Evolutionary conservation across 2,329 filamentous ascomycete species (phyloP).

Genomic region (Fusarium pseudoanthophilum): DNA sequence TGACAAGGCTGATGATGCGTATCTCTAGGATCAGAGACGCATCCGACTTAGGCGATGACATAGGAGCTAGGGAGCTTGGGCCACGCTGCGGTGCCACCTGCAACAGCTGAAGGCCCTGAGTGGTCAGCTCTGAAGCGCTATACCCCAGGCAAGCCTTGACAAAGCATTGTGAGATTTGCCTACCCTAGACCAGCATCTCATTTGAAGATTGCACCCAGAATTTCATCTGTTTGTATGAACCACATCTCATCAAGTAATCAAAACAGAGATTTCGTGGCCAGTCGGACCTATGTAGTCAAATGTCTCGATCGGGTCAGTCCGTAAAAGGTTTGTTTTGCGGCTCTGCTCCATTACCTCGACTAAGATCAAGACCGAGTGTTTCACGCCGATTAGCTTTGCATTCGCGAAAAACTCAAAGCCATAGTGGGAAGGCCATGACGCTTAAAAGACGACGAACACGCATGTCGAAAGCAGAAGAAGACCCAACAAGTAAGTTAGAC

Average conservation of each 20-base stretch:
- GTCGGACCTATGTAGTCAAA: not conserved
- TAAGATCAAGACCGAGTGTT: constrained; percentile 5
- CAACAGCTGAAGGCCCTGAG: not conserved
- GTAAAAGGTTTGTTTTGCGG: not conserved
- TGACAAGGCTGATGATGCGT: constrained; percentile 30
- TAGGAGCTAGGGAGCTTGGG: constrained; percentile 34
- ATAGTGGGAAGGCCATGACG: constrained; percentile 4
- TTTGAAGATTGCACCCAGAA: not conserved
- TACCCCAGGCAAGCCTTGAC: constrained; percentile 2
- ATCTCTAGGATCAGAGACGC: not conserved
- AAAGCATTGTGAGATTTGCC: not conserved
- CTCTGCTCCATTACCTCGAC: not conserved
- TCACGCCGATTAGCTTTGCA: constrained; percentile 12
- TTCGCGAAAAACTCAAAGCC: constrained; percentile 23
- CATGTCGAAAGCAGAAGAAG: not conserved
- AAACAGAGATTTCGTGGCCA: not conserved
- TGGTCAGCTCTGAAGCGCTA: constrained; percentile 15
- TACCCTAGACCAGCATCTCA: constrained; percentile 16
- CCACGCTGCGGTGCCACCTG: constrained; percentile 28
- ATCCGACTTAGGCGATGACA: constrained; percentile 20
- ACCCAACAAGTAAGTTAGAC: not conserved
- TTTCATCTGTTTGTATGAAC: no score
- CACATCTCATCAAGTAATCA: not conserved
- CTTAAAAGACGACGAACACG: constrained; percentile 8
- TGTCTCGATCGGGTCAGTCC: not conserved